Conservation (phyloP, 805 yeast species). For the Saccharomycopsis malanga region DNA sequence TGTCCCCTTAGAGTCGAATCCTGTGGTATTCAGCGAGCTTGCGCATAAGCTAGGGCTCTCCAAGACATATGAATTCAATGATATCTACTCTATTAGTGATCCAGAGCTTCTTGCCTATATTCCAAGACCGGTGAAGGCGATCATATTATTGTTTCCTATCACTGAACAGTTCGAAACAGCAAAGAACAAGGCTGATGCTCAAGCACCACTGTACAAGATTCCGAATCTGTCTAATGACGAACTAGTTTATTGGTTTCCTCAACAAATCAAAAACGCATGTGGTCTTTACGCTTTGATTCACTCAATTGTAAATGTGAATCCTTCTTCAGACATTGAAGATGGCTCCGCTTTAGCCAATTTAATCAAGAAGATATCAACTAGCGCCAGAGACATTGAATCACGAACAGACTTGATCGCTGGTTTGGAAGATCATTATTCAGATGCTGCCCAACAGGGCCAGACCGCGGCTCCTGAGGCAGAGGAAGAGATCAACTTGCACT, state of each 20-base stretch:
- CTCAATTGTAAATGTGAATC: slow-evolving; percentile 37
- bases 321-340: slow-evolving; percentile 15
- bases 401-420: slow-evolving; percentile 39
- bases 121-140: slow-evolving; percentile 72
- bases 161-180: slow-evolving; percentile 52
- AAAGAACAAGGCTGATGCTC: slow-evolving; percentile 35
- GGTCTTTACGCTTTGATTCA: slow-evolving; percentile 88
- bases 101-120: slow-evolving; percentile 71
- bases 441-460: slow-evolving; percentile 45
- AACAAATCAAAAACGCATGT: slow-evolving; percentile 82
- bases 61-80: slow-evolving; percentile 56
- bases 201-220: slow-evolving; percentile 23
- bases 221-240: slow-evolving; percentile 12
- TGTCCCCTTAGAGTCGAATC: slow-evolving; percentile 87
- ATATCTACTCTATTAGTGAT: slow-evolving; percentile 79
- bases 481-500: slow-evolving; percentile 58
- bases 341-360: slow-evolving; percentile 30
- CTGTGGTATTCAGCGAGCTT: slow-evolving; percentile 68
- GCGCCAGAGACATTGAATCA: slow-evolving; percentile 34
- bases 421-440: slow-evolving; percentile 39
- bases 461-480: slow-evolving; percentile 61
- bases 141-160: slow-evolving; percentile 79
- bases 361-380: slow-evolving; percentile 38
- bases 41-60: slow-evolving; percentile 63
- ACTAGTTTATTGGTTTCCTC: slow-evolving; percentile 69